Conservation (phyloP, 1,284 basidiomycete genomes). For the Mixia osmundae region DNA sequence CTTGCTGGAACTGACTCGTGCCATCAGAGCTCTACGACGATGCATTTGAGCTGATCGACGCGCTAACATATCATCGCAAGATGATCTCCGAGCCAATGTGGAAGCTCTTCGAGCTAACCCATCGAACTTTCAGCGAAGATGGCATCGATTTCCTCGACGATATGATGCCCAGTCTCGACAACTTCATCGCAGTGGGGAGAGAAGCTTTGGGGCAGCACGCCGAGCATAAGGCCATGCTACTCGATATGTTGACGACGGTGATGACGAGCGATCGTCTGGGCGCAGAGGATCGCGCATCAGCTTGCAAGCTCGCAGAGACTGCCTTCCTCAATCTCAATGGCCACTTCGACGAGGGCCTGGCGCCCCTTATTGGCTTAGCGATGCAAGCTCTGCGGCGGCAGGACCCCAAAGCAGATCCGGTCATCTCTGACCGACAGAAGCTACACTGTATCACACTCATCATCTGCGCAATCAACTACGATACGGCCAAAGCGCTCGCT, state of each 20-base stretch:
- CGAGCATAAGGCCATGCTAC: slow-evolving; percentile 54
- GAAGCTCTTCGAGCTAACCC: slow-evolving; percentile 61
- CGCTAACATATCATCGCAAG: slow-evolving; percentile 56
- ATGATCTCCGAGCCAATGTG: slow-evolving; percentile 58
- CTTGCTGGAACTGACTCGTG: slow-evolving; percentile 1
- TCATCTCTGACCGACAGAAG: slow-evolving; percentile 38
- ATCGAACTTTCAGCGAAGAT: slow-evolving; percentile 58
- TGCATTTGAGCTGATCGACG: slow-evolving; percentile 66
- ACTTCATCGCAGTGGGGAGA: slow-evolving; percentile 64
- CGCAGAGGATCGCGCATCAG: slow-evolving; percentile 57
- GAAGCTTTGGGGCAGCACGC: slow-evolving; percentile 45
- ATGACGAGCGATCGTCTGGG: slow-evolving; percentile 50
- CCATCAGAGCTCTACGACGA: slow-evolving; percentile 61
- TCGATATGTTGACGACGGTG: slow-evolving; percentile 61
- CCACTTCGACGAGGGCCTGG: slow-evolving; percentile 41
- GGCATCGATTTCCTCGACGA: slow-evolving; percentile 68
- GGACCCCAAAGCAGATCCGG: slow-evolving; percentile 24
- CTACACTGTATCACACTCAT: slow-evolving; percentile 61
- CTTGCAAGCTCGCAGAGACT: slow-evolving; percentile 63
- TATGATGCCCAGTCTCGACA: slow-evolving; percentile 74
- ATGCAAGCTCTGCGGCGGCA: slow-evolving; percentile 28
- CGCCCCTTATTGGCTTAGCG: slow-evolving; percentile 18
- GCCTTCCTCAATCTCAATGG: slow-evolving; percentile 56
- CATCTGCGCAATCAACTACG: slow-evolving; percentile 64
- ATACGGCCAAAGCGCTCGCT: slow-evolving; percentile 51